Evolutionary conservation across 1,284 basidiomycete genomes (phyloP).

Genomic region (Rhizoctonia solani): DNA sequence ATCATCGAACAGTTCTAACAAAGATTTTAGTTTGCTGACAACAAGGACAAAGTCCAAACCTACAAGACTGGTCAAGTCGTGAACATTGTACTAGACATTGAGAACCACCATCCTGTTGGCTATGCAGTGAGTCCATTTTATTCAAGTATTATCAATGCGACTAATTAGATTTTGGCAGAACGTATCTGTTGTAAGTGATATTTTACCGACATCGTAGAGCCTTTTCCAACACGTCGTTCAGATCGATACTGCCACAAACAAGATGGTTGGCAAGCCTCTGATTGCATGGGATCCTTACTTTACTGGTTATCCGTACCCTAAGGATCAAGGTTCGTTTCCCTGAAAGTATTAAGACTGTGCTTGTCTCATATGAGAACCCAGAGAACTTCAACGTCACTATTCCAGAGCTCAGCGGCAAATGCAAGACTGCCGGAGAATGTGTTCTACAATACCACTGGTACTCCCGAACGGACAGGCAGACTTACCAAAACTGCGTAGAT

Average conservation of each 20-base stretch:
- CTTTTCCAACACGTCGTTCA: background rate
- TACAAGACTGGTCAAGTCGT: slow-evolving; percentile 26
- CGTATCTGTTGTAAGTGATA: slow-evolving; percentile 19
- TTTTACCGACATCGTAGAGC: background rate
- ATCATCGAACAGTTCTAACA: background rate
- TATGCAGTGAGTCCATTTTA: slow-evolving; percentile 18
- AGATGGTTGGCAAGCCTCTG: slow-evolving; percentile 7
- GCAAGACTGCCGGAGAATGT: slow-evolving; percentile 26
- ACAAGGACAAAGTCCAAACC: slow-evolving; percentile 14
- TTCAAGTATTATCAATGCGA: background rate
- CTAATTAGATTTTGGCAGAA: background rate
- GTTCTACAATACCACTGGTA: slow-evolving; percentile 32
- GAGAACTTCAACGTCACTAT: slow-evolving; percentile 34
- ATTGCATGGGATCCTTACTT: slow-evolving; percentile 33
- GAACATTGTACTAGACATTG: slow-evolving; percentile 31
- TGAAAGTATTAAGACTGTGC: background rate
- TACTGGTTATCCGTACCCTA: slow-evolving; percentile 30
- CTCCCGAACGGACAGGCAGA: slow-evolving; percentile 25
- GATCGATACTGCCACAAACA: slow-evolving; percentile 26
- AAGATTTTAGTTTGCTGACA: slow-evolving; percentile 5
- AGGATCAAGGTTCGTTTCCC: slow-evolving; percentile 9
- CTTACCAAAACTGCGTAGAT: slow-evolving; percentile 32
- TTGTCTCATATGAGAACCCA: background rate
- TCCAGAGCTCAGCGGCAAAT: slow-evolving; percentile 15
- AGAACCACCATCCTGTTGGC: slow-evolving; percentile 32